Base-by-base conservation (phyloP, 1,139 yeast species). In the Yamadazyma atmosphaerica region DNA sequence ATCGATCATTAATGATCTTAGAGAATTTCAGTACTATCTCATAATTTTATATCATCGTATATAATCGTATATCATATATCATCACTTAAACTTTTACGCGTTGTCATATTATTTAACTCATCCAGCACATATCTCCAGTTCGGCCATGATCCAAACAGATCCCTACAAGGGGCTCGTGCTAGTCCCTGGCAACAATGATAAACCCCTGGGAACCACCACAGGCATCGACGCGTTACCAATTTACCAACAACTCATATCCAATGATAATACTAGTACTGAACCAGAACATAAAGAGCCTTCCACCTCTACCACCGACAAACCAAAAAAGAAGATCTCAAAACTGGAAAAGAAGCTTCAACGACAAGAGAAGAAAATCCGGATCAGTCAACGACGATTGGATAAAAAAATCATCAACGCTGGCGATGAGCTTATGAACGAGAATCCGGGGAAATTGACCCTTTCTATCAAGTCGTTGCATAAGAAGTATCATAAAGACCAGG, bases 151-250 rank as follows among this genome's bases (percentile, higher is more conserved):
- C 11, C 14, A 21, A 13, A 13, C 49, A 32, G 52, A 56, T 40
- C 56, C 56, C 12, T 47, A 48, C 31, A 55, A 55, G 35, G 65
- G 65, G 4, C 58, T 49, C 35, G 52, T 56, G 29, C 34, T 52
- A 4, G 51, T 45, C 31, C 34, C 39, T 5, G 21, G 27, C 12
- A 41, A 35, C 12, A 32, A 8, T 13, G 45, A 38, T 1, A 35
- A 36, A 23, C 44, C 33, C 9, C 31, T 13, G 9, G 27, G 32
- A 5, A 35, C 37, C 4, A 52, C 54, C 31, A 59, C 60, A 32
- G 74, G 75, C 0, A 48, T 68, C 17, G 68, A 65, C 37, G 54
- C 49, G 33, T 51, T 68, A 24, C 58, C 60, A 2, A 61, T 67
- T 61, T 58, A 54, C 29, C 37, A 40, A 12, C 43, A 42, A 19